A percentile compares a stretch with the other conserved stretches of the same genome.
Conservation (phyloP, 331 rosid genomes). For the Quercus phellos region DNA sequence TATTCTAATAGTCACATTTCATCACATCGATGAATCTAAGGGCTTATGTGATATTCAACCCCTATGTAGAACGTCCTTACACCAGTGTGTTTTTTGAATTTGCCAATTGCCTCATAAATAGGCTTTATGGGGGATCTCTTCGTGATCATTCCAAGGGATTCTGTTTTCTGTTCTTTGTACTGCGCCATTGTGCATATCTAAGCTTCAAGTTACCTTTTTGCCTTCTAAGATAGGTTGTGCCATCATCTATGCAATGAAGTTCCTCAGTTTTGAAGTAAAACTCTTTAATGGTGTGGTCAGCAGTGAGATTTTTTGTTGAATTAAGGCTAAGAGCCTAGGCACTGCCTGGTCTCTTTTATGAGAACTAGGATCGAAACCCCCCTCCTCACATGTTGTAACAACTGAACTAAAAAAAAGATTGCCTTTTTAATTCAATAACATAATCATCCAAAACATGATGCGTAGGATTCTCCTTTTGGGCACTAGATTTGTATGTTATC, state of each 20-base stretch:
- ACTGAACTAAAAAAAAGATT: too few species aligned
- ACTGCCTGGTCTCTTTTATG: too few species aligned
- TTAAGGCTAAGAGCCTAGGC: neutral
- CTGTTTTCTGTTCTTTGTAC: neutral
- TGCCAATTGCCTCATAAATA: neutral
- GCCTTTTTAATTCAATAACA: neutral
- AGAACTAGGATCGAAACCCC: too few species aligned
- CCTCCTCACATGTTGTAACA: too few species aligned
- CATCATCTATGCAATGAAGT: neutral
- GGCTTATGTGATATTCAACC: neutral
- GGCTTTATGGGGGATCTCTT: neutral
- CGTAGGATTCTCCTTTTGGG: neutral
- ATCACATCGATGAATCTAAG: neutral
- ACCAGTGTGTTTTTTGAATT: neutral
- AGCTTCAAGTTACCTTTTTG: neutral
- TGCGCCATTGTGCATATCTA: neutral
- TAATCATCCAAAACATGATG: neutral
- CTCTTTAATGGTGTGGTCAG: neutral
- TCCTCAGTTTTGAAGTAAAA: neutral
- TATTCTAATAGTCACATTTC: neutral
- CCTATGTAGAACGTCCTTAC: neutral
- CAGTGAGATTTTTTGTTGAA: neutral
- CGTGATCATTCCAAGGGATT: neutral
- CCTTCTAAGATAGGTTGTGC: neutral
- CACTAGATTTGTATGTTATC: neutral